Evolutionary conservation across 2,329 filamentous ascomycete genomes (phyloP), one percentile per base, ranked within the genome.

Genomic region (Orbilia blumenaviensis): DNA sequence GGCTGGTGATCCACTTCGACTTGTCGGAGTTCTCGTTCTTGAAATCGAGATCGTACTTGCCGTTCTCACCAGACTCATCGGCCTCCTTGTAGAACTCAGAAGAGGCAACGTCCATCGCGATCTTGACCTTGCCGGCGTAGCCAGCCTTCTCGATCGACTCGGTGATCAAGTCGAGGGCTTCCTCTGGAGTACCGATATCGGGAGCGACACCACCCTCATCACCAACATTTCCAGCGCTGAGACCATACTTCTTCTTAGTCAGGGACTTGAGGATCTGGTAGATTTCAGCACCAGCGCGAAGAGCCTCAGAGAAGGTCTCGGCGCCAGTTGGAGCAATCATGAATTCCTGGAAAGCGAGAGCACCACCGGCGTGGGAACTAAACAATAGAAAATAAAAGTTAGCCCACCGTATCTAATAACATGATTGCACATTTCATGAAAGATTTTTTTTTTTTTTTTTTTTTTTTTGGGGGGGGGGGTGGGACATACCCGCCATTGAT

Each of bases 41-140:
- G 92, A 98, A 99, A 91, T 98, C 95, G 80, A 99, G 89, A 84
- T 99, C 95, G 89, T 99, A 99, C 89, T 98, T 98, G 92, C 98
- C 97, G 32, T 38, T 38, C 32, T 56, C 52, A n/a, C 52, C 52
- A 14, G 29, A 36, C 84, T 87, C 94, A 62, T 95, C 92, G 10
- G 52, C 52, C 82, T 87, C 85, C 88, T 98, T 98, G 91, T 99
- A 99, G 89, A 99, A 99, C 86, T 99, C 95, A 88, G 92, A 96
- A 80, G 95, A 97, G 80, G 95, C 95, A 83, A 98, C 94, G 83
- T 99, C 95, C 93, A 99, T 96, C 84, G 95, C 95, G 82, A 99
- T 99, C 85, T 96, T 92, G 84, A 99, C 90, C 88, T 95, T 88
- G 85, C 94, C 95, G 75, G 91, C 93, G 88, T 99, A 98, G 80